phyloP scores from a whole-genome alignment of 2,329 filamentous ascomycete species.

The Fusarium mangiferae region DNA sequence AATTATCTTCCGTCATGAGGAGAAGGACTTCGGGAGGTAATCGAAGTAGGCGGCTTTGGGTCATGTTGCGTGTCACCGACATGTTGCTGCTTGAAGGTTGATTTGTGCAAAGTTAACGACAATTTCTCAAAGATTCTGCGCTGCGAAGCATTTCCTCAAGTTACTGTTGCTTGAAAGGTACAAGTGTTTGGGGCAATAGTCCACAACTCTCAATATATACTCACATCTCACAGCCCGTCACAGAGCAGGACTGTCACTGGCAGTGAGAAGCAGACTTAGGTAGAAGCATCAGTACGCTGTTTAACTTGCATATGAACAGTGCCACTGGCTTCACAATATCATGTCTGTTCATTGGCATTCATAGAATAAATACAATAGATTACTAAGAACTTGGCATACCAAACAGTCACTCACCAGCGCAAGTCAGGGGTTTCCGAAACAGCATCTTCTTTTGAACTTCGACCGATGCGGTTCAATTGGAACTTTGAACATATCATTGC shows the following conservation, averaged over 20 bases:
- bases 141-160: fast-evolving
- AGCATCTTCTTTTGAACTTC: not conserved
- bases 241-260: not conserved
- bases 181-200: fast-evolving
- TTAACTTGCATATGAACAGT: not conserved
- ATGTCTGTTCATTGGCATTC: too few relatives aligned
- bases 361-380: not conserved
- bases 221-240: not conserved
- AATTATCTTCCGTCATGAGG: not conserved
- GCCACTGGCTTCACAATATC: fast-evolving
- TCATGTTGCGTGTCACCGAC: not conserved
- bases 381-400: not conserved
- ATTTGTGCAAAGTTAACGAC: not conserved
- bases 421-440: not conserved
- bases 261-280: not conserved
- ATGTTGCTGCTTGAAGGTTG: not conserved
- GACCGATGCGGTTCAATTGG: fast-evolving
- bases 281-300: too few relatives aligned
- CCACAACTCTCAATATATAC: not conserved
- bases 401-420: not conserved
- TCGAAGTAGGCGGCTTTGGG: not conserved
- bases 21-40: not conserved
- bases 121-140: not conserved
- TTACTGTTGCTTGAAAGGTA: fast-evolving
- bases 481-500: not conserved